Conservation (phyloP, 73 alveolate genomes). For the Stentor coeruleus region DNA sequence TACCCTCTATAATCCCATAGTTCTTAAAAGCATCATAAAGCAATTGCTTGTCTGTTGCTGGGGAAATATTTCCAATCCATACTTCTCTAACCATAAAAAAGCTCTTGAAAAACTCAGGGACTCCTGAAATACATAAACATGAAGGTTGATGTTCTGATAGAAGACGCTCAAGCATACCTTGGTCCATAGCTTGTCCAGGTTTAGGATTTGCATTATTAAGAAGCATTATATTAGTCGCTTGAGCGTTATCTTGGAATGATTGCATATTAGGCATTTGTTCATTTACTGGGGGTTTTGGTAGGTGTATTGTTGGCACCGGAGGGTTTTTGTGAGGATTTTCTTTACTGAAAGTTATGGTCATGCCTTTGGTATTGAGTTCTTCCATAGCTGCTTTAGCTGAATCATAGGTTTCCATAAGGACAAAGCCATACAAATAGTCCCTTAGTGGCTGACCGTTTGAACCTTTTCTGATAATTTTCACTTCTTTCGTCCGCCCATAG, state of each 20-base stretch:
- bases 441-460: conserved; percentile 22
- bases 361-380: conserved; percentile 5
- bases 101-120: conserved; percentile 2
- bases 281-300: conserved; percentile 5
- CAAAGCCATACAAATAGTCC: conserved; percentile 18
- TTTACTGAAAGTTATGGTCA: conserved; percentile 18
- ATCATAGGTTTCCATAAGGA: background rate
- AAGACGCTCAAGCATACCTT: background rate
- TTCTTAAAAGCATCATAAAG: conserved; percentile 25
- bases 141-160: conserved; percentile 1
- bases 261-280: background rate
- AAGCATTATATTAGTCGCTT: conserved; percentile 2
- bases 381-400: conserved; percentile 18
- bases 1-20: conserved; percentile 24
- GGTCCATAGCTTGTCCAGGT: conserved; percentile 7
- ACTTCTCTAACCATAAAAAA: conserved; percentile 26
- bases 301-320: no score
- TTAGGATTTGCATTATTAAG: background rate
- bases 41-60: conserved; percentile 16
- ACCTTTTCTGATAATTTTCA: conserved; percentile 17
- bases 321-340: background rate
- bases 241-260: background rate
- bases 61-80: conserved; percentile 29
- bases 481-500: background rate
- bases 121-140: background rate